These are phyloP conservation scores for Mucor saturninus DNA, from an alignment of 371 early-diverging fungal species.

Conservation along the genomic window DNA sequence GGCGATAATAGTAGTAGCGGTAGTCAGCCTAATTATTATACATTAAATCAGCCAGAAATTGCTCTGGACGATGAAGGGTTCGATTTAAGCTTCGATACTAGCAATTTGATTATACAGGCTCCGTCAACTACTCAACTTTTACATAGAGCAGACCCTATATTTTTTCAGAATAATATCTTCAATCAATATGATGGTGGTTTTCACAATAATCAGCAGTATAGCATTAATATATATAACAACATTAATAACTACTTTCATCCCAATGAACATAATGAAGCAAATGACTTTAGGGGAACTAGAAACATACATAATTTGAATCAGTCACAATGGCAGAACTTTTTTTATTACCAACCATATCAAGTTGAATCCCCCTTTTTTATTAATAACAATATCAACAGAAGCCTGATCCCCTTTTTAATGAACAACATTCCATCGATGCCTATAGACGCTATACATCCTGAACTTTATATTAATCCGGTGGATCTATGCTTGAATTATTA, in stretches of 20 bases:
- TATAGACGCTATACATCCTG: background rate
- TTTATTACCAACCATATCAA: background rate
- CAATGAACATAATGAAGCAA: background rate
- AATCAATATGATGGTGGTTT: background rate
- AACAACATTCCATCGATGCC: background rate
- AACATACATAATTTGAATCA: background rate
- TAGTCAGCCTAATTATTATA: too few species aligned
- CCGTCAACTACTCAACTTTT: background rate
- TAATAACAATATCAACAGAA: background rate
- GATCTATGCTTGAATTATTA: background rate
- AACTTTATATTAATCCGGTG: background rate
- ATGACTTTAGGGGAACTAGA: background rate
- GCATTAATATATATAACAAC: slow-evolving; percentile 2
- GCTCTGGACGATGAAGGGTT: too few species aligned
- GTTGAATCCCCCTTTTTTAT: background rate
- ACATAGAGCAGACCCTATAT: background rate
- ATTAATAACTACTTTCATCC: background rate
- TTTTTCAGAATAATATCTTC: background rate
- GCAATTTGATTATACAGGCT: too few species aligned
- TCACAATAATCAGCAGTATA: background rate
- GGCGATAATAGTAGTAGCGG: background rate
- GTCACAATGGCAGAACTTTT: background rate
- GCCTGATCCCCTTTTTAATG: background rate
- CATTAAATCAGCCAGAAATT: too few species aligned
- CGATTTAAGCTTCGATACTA: too few species aligned